A percentile compares a stretch with the other conserved stretches of the same genome.
Conservation (phyloP, 176 grass and related monocot genomes). For the Areca catechu region DNA sequence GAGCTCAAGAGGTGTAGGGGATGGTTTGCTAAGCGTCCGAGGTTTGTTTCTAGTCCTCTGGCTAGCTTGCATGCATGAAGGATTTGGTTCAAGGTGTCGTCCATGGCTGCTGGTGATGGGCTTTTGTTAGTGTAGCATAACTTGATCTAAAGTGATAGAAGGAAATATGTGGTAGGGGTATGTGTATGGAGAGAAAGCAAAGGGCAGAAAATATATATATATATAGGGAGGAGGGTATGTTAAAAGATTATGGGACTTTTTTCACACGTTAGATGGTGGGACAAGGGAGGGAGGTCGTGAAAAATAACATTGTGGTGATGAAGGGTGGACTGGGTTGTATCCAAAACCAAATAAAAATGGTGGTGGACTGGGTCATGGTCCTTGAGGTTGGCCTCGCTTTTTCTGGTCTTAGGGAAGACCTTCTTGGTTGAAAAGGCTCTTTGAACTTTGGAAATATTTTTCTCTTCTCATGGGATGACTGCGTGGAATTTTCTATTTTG, state of each 20-base stretch:
- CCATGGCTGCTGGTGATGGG: conserved; percentile 12
- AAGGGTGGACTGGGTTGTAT: conserved; percentile 15
- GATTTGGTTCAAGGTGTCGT: conserved; percentile 20
- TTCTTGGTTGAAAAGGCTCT: conserved; percentile 24
- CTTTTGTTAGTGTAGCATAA: background rate
- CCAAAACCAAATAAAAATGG: no score
- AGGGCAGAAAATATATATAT: conserved; percentile 4
- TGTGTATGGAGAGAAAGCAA: conserved; percentile 3
- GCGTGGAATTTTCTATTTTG: conserved; percentile 13
- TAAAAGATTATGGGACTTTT: background rate
- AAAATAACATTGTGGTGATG: background rate
- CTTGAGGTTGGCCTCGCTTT: conserved; percentile 9
- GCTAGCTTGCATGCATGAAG: conserved; percentile 32
- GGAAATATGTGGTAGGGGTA: background rate
- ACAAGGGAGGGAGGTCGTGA: background rate
- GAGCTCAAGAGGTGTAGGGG: conserved; percentile 15
- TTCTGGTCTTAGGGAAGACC: conserved; percentile 33
- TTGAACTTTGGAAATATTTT: conserved; percentile 37
- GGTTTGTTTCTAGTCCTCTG: conserved; percentile 17
- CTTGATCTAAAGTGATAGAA: background rate
- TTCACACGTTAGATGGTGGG: background rate
- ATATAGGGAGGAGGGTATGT: background rate
- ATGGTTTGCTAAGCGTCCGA: background rate
- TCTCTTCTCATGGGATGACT: conserved; percentile 12
- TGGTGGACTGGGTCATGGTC: conserved; percentile 22